Base-by-base conservation (phyloP, 257 asterid genomes). In the Penstemon barbatus region DNA sequence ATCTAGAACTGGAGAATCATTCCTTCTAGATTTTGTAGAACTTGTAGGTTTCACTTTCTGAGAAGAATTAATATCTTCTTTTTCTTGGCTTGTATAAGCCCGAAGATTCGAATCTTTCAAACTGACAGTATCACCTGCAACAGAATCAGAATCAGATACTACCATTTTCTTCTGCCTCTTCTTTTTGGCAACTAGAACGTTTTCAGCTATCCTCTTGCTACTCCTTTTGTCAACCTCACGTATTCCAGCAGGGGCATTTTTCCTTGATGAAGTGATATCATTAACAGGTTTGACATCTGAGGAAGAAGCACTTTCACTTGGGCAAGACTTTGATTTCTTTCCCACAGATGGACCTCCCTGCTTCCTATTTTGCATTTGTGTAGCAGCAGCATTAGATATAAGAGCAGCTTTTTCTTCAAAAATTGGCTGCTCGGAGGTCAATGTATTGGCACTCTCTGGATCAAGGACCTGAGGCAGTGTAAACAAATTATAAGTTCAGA, bases 161-260 rank as follows among this genome's bases (percentile, higher is more conserved):
- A 57, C 70, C 68, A 48, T 73, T 67, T 83, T 83, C 84, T 83
- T 88, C 80, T 78, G 95, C 75, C 78, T 80, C 84, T 93, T 87
- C 75, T 74, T 83, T 77, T 78, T 83, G 69, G 92, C 79, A 75
- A 82, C 85, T 45, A 84, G 65, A 74, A 84, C 87, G 76, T 81
- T 87, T 73, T 91, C 97, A 48, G 96, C 97, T 76, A 89, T 78
- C 75, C 99, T 80, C 91, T 94, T 94, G 89, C 96, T 84, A 61
- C 81, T 87, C 79, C 92, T 86, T 81, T 87, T 89, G 68, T 81
- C 87, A 39, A 50, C 66, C 51, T 83, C 77, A 66, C 80, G 68
- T 80, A 77, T 84, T 52, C 83, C 83, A 25, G 78, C 78, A 68
- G 80, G 63, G 61, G 83, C 65, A 73, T 78, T 76, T 65, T 77